Conservation (phyloP, 2,329 filamentous ascomycete genomes). For the Curvularia sp. region DNA sequence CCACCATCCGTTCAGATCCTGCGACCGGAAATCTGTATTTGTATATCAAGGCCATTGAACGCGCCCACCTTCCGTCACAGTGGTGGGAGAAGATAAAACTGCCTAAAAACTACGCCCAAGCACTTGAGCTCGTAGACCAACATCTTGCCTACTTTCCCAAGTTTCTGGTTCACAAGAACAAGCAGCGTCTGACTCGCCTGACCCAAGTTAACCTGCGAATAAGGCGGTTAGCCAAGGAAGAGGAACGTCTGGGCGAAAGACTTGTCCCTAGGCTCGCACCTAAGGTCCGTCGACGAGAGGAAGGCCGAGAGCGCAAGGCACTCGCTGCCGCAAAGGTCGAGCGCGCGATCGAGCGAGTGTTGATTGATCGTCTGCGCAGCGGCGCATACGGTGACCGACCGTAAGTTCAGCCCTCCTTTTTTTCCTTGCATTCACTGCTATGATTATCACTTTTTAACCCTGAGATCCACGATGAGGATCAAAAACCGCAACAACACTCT, state of each 20-base stretch:
- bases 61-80: slow-evolving; percentile 78
- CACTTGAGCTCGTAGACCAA: slow-evolving; percentile 75
- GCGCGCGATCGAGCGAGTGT: slow-evolving; percentile 90
- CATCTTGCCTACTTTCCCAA: slow-evolving; percentile 85
- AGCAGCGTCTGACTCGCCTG: slow-evolving; percentile 89
- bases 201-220: slow-evolving; percentile 86
- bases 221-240: slow-evolving; percentile 83
- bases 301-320: slow-evolving; percentile 59
- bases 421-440: slow-evolving; percentile 1
- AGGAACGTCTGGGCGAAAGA: slow-evolving; percentile 86
- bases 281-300: slow-evolving; percentile 71
- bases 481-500: slow-evolving; percentile 22
- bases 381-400: slow-evolving; percentile 95
- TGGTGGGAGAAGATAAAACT: slow-evolving; percentile 95
- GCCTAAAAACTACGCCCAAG: slow-evolving; percentile 87
- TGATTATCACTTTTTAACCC: slow-evolving; percentile 24
- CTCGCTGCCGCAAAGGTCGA: slow-evolving; percentile 83
- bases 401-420: slow-evolving; percentile 26
- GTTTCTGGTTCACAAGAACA: slow-evolving; percentile 92
- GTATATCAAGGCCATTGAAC: slow-evolving; percentile 87
- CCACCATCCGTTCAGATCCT: slow-evolving; percentile 85
- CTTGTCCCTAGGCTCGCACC: slow-evolving; percentile 88
- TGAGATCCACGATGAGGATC: slow-evolving; percentile 18
- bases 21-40: slow-evolving; percentile 85
- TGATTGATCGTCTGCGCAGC: slow-evolving; percentile 87